These are phyloP conservation scores for Trypanosoma melophagium DNA, from an alignment of 208 protist species.

Conservation along the genomic window DNA sequence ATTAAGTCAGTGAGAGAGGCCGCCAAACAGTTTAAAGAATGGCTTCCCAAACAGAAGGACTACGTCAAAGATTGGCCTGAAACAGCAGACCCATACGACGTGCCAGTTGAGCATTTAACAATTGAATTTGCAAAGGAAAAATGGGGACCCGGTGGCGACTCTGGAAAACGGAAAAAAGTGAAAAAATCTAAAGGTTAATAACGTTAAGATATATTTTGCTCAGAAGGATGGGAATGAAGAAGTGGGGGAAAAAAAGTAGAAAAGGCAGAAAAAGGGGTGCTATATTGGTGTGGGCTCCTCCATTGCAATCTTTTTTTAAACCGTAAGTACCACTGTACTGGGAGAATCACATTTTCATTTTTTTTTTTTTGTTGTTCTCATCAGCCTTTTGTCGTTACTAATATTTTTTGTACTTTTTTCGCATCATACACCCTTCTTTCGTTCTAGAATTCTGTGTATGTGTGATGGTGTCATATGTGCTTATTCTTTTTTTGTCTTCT, in stretches of 20 bases:
- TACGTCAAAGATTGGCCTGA: slow-evolving; percentile 68
- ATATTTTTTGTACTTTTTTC: too few relatives aligned
- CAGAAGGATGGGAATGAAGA: not conserved
- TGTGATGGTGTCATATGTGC: not conserved
- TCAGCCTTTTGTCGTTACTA: too few relatives aligned
- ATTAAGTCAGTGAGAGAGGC: slow-evolving; percentile 53
- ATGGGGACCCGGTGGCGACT: slow-evolving; percentile 35
- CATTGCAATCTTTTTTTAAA: slow-evolving; percentile 1
- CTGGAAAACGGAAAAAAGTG: slow-evolving; percentile 1
- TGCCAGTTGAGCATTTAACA: slow-evolving; percentile 47
- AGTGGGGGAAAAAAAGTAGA: not conserved
- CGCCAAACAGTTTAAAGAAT: slow-evolving; percentile 49
- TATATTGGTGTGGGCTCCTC: not conserved
- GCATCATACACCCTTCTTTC: too few relatives aligned
- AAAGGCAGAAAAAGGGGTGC: not conserved
- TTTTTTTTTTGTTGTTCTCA: not conserved
- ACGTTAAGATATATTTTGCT: not conserved
- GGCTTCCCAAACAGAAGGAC: slow-evolving; percentile 58
- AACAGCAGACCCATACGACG: slow-evolving; percentile 19
- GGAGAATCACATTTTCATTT: not conserved
- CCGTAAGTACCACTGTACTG: not conserved
- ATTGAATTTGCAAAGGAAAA: slow-evolving; percentile 50
- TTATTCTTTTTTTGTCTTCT: too few relatives aligned
- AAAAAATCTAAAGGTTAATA: not conserved
- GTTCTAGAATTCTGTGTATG: not conserved